Evolutionary conservation across 2,329 filamentous ascomycete genomes (phyloP), one percentile per base, ranked within the genome.

Genomic region (Claviceps humidiphila): DNA sequence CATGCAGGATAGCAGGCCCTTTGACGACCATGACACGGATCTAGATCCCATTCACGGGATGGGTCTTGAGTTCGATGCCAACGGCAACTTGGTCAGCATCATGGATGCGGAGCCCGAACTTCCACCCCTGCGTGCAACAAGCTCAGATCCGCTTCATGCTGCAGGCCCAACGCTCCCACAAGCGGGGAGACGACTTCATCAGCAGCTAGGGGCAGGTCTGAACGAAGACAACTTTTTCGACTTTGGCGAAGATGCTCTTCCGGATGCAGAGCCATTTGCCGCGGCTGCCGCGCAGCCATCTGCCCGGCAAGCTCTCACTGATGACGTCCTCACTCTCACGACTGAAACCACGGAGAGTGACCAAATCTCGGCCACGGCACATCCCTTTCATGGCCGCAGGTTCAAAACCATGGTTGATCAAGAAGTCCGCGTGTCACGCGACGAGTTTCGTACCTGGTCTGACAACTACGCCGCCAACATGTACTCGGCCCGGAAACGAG

Each of bases 381-480:
- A 55, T 9, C 60, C 61, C 37, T 50, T 55, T 9, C 64, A 62
- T 8, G 62, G 58, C 5, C 60, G 61, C 37, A 63, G 61, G 43
- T 16, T 56, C 11, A 47, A 62, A 14, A 52, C 46, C 14, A 63
- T 69, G 60, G 13, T 68, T 5, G 69, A 71, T 47, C 17, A 56
- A 11, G 53, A 49, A 53, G 67, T 67, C 16, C 62, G 65, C 17
- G 30, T 77, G 9, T 59, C 68, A 9, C 59, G 66, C 53, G 58
- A 56, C 13, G 64, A 68, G 50, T 61, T 74, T 47, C 67, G 64
- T 51, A 51, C 56, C 5, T 77, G 74, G 75, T 60, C 64, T 50
- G 52, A 57, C 1, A 59, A 73, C 42, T 78, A 79, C 52, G 54
- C 71, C 7, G 56, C 63, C 11, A 84, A 82, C 57, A 89, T 87